These are phyloP conservation scores for Cryphonectria radicalis DNA, from an alignment of 2,329 filamentous ascomycete species.

Conservation along the genomic window DNA sequence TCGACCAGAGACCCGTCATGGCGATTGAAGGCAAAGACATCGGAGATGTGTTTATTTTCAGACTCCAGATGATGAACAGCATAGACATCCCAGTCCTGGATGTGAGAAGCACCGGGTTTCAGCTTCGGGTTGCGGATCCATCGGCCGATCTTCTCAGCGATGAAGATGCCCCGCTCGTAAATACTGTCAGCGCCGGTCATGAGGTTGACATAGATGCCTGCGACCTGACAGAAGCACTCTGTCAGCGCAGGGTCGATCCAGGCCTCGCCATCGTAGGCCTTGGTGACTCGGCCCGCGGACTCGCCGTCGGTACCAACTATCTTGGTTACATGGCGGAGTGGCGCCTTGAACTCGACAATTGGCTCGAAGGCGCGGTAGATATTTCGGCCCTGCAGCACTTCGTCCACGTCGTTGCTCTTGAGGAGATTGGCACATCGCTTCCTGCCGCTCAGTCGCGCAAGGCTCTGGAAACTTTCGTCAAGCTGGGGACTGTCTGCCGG, in stretches of 20 bases:
- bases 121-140: neutral
- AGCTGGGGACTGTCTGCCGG: neutral
- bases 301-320: constrained; percentile 37
- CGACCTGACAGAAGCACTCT: constrained; percentile 43
- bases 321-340: constrained; percentile 33
- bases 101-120: neutral
- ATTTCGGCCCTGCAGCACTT: constrained; percentile 41
- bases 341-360: constrained; percentile 40
- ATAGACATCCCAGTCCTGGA: constrained; percentile 1
- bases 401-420: constrained; percentile 31
- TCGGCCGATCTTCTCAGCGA: neutral
- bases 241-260: constrained; percentile 36
- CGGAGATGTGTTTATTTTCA: constrained; percentile 34
- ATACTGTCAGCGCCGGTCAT: constrained; percentile 35
- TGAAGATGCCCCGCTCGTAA: constrained; percentile 11
- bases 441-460: constrained; percentile 11
- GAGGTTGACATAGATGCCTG: constrained; percentile 42
- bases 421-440: constrained; percentile 39
- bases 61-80: constrained; percentile 3
- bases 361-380: constrained; percentile 44
- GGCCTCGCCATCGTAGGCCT: constrained; percentile 24
- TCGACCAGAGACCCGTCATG: constrained; percentile 37
- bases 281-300: constrained; percentile 38
- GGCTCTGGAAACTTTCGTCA: neutral
- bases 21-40: constrained; percentile 43